Base-by-base conservation (phyloP, 2,329 filamentous ascomycete species). In the Rhinocladiella similis region DNA sequence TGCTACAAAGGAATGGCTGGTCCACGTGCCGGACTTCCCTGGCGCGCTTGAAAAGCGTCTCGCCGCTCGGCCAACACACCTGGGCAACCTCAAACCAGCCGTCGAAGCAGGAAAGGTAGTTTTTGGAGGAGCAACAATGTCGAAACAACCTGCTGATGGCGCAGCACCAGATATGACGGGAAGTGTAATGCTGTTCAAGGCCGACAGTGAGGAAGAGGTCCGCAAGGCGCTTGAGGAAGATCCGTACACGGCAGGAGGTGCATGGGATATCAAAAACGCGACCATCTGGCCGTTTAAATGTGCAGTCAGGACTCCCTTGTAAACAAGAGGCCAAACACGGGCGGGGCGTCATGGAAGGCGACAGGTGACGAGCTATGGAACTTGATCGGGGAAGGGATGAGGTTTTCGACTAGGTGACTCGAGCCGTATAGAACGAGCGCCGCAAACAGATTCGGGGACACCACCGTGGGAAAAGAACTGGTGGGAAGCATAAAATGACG, bases 181-280 rank as follows among this genome's bases (percentile, higher is more conserved):
- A 41, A 91, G 87, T 69, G 83, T 85, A 16, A 75, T 94, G 67
- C 77, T 95, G 25, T 77, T 83, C 38, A 72, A 82, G 27, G 90
- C 88, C 6, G 81, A 83, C 60, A 85, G 80, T 7, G 84, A 81
- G 65, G 87, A 91, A 62, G 87, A 91, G 69, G 83, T 90, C 1
- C 70, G 87, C 39, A 81, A 87, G 65, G 68, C 81, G 50, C 70
- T 96, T 46, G 83, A 82, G 71, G 79, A 83, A 47, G 91, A 96
- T 74, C 76, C 91, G 9, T 96, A 96, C 73, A 77, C 80, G 9
- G 80, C 75, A 58, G 79, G 73, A 42, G 89, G 86, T 0, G 91
- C 95, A 7, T 96, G 91, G 91, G 90, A 96, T 76, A 69, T 88
- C 56, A 82, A 86, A 35, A 88, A 88, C 66, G 83, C 70, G 61